These are phyloP conservation scores for Xylaria digitata DNA, from an alignment of 2,329 filamentous ascomycete species.

Conservation along the genomic window DNA sequence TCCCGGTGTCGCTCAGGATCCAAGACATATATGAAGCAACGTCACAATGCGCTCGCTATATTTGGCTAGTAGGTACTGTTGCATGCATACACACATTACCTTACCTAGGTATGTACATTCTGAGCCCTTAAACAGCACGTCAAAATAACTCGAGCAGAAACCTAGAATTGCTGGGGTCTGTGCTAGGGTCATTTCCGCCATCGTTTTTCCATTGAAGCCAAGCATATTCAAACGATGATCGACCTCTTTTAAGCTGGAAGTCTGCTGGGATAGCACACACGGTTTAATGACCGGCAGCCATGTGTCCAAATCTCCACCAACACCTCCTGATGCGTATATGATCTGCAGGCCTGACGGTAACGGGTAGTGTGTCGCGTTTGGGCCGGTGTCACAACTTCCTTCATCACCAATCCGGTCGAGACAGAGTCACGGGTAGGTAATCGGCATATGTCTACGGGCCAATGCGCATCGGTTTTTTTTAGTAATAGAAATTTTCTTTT, in stretches of 20 bases:
- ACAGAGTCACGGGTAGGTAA: not conserved
- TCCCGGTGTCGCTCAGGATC: constrained; percentile 27
- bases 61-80: too few relatives aligned
- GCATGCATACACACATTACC: too few relatives aligned
- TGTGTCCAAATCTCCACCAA: constrained; percentile 32
- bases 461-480: not conserved
- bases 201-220: constrained; percentile 3
- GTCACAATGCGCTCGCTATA: constrained; percentile 11
- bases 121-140: too few relatives aligned
- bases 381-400: constrained; percentile 30
- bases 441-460: not conserved
- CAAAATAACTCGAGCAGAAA: too few relatives aligned
- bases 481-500: too few relatives aligned
- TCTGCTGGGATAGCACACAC: not conserved
- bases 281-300: constrained; percentile 32
- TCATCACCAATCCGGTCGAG: constrained; percentile 8
- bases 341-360: constrained; percentile 35
- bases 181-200: not conserved
- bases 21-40: constrained; percentile 11
- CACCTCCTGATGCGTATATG: constrained; percentile 25
- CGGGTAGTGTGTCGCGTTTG: constrained; percentile 32
- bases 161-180: too few relatives aligned
- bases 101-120: not conserved
- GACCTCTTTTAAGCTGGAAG: not conserved
- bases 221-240: constrained; percentile 12